Base-by-base conservation (phyloP, 352 stramenopile genomes). In the Pythium rishiriense region DNA sequence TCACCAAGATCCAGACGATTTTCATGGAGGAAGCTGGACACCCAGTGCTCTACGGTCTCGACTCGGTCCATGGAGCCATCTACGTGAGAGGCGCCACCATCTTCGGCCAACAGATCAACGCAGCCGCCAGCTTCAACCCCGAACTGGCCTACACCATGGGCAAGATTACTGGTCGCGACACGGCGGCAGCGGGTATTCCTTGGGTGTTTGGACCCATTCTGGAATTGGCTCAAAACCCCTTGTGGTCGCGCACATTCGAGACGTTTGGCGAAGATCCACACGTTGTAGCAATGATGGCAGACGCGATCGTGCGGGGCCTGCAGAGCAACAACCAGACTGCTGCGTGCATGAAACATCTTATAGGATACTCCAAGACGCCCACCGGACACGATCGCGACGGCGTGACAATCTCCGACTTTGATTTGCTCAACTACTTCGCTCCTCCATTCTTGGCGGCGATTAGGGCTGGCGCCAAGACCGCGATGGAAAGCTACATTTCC, bases 401-500 rank as follows among this genome's bases (percentile, higher is more conserved):
- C 3, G 90, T 96, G 50, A 88, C 82, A 0, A 56, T 93, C 9
- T 87, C 77, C 0, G 78, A 93, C 35, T 96, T 82, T 57, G 79
- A 94, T 31, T 48, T 96, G 52, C 78, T 94, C 59, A 96, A 96
- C 54, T 84, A 88, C 64, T 96, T 96, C 48, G 81, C 86, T 3
- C 88, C 87, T 22, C 76, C 88, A 0, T 97, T 96, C 59, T 58
- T 91, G n/a, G 83, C 87, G 1, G 88, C 88, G 14, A 85, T 96
- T 22, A 73, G 85, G 25, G 85, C 94, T 8, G 86, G 84, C 5
- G 83, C 81, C 4, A 76, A 95, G 59, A 92, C 92, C 0, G 83
- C 93, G 2, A 98, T 98, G 96, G 93, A 98, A 72, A 96, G 69
- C 50, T 98, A 98, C 78, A 94, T 91, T 52, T 94, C 96, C 58